Base-by-base conservation (phyloP, 1,139 yeast species). In the Geotrichum aggregatum region DNA sequence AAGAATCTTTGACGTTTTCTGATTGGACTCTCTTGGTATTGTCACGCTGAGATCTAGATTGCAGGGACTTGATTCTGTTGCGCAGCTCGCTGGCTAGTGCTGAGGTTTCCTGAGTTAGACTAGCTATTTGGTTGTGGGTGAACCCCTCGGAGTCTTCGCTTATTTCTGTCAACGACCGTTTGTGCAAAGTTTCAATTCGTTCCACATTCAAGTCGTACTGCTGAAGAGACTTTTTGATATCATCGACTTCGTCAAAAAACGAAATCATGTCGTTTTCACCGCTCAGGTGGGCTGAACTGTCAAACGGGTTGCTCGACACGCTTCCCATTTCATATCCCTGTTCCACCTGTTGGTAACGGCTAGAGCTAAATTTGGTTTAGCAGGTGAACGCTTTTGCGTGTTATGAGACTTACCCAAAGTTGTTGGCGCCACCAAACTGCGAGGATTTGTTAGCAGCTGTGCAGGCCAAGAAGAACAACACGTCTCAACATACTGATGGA, bases 1-100 rank as follows among this genome's bases (percentile, higher is more conserved):
- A 92, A 68, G 87, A 82, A 67, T 82, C 83, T 74, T 95, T 85
- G 55, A 87, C 79, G 65, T 85, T 85, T 69, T 89, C 96, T 42
- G 95, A 94, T 73, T 92, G 98, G 55, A 87, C 87, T 66, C 81
- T 81, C 71, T 87, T 88, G 62, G 94, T 86, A 51, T 79, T 74
- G 71, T 91, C 96, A 38, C 66, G 61, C 60, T 81, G 77, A 54
- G 87, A 84, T 51, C 78, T 79, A 54, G 83, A 79, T 70, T 87
- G 95, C 47, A 87, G 83, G 57, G 78, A 75, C 69, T 87, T 87
- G 67, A 92, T 85, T 63, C 89, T 79, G 57, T 76, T 71, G 68
- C 87, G 88, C 68, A 92, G 79, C 59, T 79, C 77, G 61, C 78
- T 78, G 63, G 92, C 95, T 62, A 88, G 76, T 52, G 86, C 79